Evolutionary conservation across 169 alveolate species (phyloP).

Genomic region (Hepatocystis sp.): DNA sequence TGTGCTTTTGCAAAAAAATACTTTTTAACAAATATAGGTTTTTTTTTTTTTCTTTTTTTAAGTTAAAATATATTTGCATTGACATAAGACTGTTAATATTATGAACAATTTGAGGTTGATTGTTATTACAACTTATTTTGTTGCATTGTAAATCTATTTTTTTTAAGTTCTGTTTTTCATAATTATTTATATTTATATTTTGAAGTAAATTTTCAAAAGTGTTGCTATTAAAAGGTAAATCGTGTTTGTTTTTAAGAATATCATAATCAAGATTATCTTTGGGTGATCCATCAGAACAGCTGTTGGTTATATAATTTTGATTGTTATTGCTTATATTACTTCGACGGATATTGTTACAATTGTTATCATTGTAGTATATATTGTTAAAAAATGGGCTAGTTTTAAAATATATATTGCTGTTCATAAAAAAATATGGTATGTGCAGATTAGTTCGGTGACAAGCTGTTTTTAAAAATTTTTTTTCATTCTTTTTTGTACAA

Average conservation of each 20-base stretch:
- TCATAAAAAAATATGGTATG: no score
- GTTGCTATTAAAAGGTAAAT: slow-evolving; percentile 4
- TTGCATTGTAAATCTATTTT: slow-evolving; percentile 9
- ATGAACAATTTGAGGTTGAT: slow-evolving; percentile 6
- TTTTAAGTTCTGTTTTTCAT: slow-evolving; percentile 8
- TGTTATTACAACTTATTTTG: slow-evolving; percentile 14
- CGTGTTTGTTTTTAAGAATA: background rate
- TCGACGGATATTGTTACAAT: no score
- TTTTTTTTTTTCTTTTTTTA: background rate
- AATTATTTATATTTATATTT: background rate
- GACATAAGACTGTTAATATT: slow-evolving; percentile 1
- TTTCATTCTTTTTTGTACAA: no score
- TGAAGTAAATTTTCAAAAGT: slow-evolving; percentile 6
- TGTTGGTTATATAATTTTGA: no score
- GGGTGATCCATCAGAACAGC: background rate
- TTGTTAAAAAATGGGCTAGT: no score
- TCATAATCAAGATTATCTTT: slow-evolving; percentile 15
- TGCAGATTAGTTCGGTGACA: no score
- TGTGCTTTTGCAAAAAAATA: slow-evolving; percentile 49
- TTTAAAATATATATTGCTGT: no score
- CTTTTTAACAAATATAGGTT: slow-evolving; percentile 23
- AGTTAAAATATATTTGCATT: slow-evolving; percentile 25
- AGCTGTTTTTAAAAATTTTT: no score
- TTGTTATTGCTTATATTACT: no score
- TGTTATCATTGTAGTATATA: no score